Conservation (phyloP, 1,284 basidiomycete species). For the Ustilago vetiveriae region DNA sequence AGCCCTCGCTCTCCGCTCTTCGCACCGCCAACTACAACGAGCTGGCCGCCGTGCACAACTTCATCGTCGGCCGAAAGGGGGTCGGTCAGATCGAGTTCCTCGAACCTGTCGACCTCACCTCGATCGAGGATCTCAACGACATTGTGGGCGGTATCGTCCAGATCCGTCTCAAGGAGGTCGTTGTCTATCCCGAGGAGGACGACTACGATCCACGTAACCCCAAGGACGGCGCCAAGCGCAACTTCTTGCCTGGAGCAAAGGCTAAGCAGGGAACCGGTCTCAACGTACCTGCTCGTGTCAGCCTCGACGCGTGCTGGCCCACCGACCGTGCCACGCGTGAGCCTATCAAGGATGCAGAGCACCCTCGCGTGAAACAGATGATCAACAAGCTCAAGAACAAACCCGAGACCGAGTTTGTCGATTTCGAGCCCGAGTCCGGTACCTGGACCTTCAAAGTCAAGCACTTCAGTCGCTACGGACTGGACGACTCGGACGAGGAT, state of each 20-base stretch:
- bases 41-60: constrained; percentile 75
- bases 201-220: constrained; percentile 59
- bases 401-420: constrained; percentile 84
- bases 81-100: constrained; percentile 91
- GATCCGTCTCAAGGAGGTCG: constrained; percentile 90
- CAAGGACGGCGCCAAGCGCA: constrained; percentile 58
- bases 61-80: constrained; percentile 87
- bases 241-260: constrained; percentile 70
- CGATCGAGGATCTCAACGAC: constrained; percentile 79
- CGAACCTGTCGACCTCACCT: constrained; percentile 86
- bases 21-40: constrained; percentile 68
- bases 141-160: constrained; percentile 87
- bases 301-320: constrained; percentile 85
- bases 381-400: constrained; percentile 84
- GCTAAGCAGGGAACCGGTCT: constrained; percentile 80
- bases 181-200: constrained; percentile 84
- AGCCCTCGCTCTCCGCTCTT: constrained; percentile 55
- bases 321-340: constrained; percentile 90
- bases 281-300: constrained; percentile 85
- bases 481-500: constrained; percentile 65
- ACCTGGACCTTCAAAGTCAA: constrained; percentile 94
- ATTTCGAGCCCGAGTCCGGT: constrained; percentile 81
- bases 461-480: constrained; percentile 74
- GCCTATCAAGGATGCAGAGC: constrained; percentile 83
- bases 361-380: constrained; percentile 78